Evolutionary conservation across 345 rosid species (phyloP), one percentile per base, ranked within the genome.

Genomic region (Geranium brycei): DNA sequence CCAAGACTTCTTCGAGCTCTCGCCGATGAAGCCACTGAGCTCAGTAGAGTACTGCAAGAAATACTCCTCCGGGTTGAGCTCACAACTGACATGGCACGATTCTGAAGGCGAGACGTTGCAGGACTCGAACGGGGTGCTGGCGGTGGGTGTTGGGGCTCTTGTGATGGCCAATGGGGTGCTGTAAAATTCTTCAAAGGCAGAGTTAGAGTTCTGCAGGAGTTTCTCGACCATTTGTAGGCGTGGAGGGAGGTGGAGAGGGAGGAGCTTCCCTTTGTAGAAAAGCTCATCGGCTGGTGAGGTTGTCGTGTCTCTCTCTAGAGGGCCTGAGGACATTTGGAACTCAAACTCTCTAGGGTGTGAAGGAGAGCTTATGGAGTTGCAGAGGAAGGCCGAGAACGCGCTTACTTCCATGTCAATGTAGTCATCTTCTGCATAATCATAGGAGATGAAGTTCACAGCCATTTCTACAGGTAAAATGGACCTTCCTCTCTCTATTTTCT

Each of bases 221-320:
- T 77, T 85, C 59, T 83, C 77, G 16, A 88, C 87, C 90, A 85
- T 86, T 69, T 85, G 86, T 10, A 81, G 74, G 47, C 95, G 83
- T 1, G 86, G 88, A 62, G 88, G 91, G 30, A 85, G 82, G 69
- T 81, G 95, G 58, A 93, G 95, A 63, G 99, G 99, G 38, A 90
- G 97, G 38, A 93, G 92, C 69, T 86, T 88, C 40, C 99, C 99
- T 61, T 81, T 91, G 92, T 83, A 91, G 79, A 93, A 93, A 57
- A 93, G 97, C 62, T 91, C 92, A 59, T 93, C 99, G 1, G 99
- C 99, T 0, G 95, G 95, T 19, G 89, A 91, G 68, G 87, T 71
- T 18, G 82, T 74, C 3, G 75, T 65, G 40, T 81, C 83, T 69
- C 31, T 81, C 31, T 79, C 86, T 6, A 60, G 62, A 61, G 79